Evolutionary conservation across 2,329 filamentous ascomycete species (phyloP), one percentile per base, ranked within the genome.

Genomic region (Paramyrothecium sp.): DNA sequence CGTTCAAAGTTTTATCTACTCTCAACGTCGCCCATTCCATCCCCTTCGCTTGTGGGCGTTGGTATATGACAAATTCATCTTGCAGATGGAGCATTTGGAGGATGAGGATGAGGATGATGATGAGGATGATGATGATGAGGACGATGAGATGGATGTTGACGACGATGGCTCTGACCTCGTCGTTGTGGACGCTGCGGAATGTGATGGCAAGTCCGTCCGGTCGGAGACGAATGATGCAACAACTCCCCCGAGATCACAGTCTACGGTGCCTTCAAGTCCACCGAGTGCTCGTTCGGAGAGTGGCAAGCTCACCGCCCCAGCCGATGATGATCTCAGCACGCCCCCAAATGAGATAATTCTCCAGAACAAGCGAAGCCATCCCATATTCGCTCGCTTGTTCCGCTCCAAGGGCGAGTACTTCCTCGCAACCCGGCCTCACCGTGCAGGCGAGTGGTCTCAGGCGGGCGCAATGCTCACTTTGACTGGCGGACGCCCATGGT

Each of bases 1-100:
- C 8, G 87, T 91, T 12, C 81, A 84, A 38, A 91, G 85, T 66
- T 90, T 90, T 62, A 85, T 91, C 13, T 91, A 91, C 67, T 77
- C 79, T 1, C 81, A 84, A 0, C 77, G 83, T 8, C 75, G 82
- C 1, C 85, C 85, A 0, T 82, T 83, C 55, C 77, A 83, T 46
- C 81, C 81, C 0, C 68, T 68, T 2, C 67, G 79, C 0, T 71
- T 83, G 0, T 83, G 75, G 71, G 67, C 70, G 0, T 65, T 79
- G 20, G 59, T 82, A 1, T 74, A 78, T 33, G 73, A 81, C 58
- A 81, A 81, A 60, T 83, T 83, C 33, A 79, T 82, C 41, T 68
- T 82, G 7, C 79, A 82, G 53, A 71, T 78, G 41, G 78, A 80
- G 61, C 70, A 78, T 17, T 66, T 67, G 0, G 73, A 75, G 1